Conservation (phyloP, 2,329 filamentous ascomycete species). For the Talaromyces marneffei region DNA sequence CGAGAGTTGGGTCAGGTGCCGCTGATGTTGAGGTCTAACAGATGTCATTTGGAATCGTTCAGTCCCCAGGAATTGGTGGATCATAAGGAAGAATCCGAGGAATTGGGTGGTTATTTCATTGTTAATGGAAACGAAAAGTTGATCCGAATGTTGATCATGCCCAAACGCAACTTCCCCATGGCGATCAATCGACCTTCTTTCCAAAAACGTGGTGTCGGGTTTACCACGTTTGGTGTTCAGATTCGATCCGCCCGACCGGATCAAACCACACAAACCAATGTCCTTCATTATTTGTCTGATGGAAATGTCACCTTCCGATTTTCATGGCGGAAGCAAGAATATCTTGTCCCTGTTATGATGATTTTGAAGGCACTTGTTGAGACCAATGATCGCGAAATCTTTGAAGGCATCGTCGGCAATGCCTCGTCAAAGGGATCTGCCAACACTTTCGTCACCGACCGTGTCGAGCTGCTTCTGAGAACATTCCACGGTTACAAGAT, state of each 20-base stretch:
- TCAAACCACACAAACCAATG: constrained; percentile 95
- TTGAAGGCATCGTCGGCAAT: constrained; percentile 81
- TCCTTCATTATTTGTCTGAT: constrained; percentile 90
- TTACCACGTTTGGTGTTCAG: constrained; percentile 85
- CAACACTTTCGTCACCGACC: constrained; percentile 91
- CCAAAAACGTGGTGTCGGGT: constrained; percentile 75
- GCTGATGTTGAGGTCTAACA: constrained; percentile 89
- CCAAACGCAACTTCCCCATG: constrained; percentile 89
- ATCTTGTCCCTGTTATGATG: constrained; percentile 94
- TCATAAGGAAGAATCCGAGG: constrained; percentile 90
- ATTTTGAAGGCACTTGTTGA: constrained; percentile 90
- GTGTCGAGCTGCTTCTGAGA: constrained; percentile 82
- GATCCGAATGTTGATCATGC: constrained; percentile 84
- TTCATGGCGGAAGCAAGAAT: constrained; percentile 96
- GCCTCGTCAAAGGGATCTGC: constrained; percentile 69
- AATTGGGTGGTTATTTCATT: constrained; percentile 93
- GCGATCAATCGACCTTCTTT: constrained; percentile 90
- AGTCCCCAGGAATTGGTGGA: constrained; percentile 76
- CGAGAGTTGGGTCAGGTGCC: constrained; percentile 84
- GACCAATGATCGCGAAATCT: constrained; percentile 94
- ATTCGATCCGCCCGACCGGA: constrained; percentile 91
- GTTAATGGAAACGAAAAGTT: constrained; percentile 98
- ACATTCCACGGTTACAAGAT: constrained; percentile 89
- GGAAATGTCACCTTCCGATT: constrained; percentile 96
- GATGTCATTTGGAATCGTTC: constrained; percentile 82